These are phyloP conservation scores for Phytophthora foliorum DNA, from an alignment of 352 stramenopile species.

Conservation along the genomic window DNA sequence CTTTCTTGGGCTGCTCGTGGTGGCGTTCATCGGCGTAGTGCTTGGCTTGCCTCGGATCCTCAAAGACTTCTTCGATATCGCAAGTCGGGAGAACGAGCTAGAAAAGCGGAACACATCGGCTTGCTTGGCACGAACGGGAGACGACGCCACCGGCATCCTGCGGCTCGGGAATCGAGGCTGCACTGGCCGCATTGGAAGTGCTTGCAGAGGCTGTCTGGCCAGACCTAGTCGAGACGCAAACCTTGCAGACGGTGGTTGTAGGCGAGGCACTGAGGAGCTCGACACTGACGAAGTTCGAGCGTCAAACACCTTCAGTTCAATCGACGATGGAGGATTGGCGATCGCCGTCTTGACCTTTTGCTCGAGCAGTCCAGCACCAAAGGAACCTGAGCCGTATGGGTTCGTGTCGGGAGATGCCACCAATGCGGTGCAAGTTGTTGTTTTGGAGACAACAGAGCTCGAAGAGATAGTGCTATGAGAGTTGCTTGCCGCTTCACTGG, in stretches of 20 bases:
- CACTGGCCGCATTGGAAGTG: constrained; percentile 6
- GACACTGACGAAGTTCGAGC: not conserved
- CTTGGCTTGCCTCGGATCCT: constrained; percentile 13
- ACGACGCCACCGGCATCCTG: not conserved
- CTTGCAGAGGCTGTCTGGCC: constrained; percentile 26
- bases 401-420: constrained; percentile 62
- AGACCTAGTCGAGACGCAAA: constrained; percentile 30
- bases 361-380: constrained; percentile 64
- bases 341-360: constrained; percentile 61
- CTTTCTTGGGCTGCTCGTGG: not conserved
- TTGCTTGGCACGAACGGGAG: not conserved
- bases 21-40: not conserved
- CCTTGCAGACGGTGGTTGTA: constrained; percentile 22
- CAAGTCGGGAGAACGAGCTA: constrained; percentile 31
- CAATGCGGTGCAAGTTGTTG: constrained; percentile 18
- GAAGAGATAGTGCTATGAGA: not conserved
- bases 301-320: constrained; percentile 21
- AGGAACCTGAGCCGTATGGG: constrained; percentile 69
- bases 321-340: constrained; percentile 16
- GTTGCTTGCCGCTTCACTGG: constrained; percentile 8
- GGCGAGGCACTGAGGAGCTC: constrained; percentile 4
- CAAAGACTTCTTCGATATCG: constrained; percentile 23
- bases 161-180: constrained; percentile 16
- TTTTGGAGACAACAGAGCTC: not conserved
- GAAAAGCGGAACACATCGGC: constrained; percentile 27